Conservation (phyloP, 306 rosid genomes). For the Rubus parviflorus region DNA sequence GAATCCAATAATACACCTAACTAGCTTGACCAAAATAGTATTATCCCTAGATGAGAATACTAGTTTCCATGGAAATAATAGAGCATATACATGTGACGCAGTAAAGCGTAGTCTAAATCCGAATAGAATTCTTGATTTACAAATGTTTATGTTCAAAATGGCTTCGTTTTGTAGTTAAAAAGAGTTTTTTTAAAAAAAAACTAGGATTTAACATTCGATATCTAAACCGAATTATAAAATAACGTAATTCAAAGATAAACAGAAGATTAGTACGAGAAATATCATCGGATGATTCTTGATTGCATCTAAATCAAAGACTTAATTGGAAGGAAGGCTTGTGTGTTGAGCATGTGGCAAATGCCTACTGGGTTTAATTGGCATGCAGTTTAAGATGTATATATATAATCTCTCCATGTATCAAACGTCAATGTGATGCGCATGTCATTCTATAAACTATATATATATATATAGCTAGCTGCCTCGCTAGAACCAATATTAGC, state of each 20-base stretch:
- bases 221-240: neutral
- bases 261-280: too few species aligned
- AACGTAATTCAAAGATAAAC: too few species aligned
- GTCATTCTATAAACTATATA: neutral
- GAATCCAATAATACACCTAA: neutral
- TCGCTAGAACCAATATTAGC: neutral
- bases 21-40: neutral
- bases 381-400: conserved; percentile 19
- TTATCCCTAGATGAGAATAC: neutral
- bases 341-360: conserved; percentile 29
- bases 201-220: neutral
- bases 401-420: conserved; percentile 9
- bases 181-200: neutral
- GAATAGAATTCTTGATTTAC: neutral
- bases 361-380: conserved; percentile 26
- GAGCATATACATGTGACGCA: neutral
- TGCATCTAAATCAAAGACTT: too few species aligned
- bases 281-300: neutral
- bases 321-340: conserved; percentile 13
- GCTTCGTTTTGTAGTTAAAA: neutral
- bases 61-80: neutral
- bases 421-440: conserved; percentile 37
- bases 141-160: neutral
- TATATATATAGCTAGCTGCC: neutral
- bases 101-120: neutral